A percentile compares a stretch with the other conserved stretches of the same genome.
phyloP scores from a whole-genome alignment of 192 early-diverging fungal species.

The Glomus cerebriforme region DNA sequence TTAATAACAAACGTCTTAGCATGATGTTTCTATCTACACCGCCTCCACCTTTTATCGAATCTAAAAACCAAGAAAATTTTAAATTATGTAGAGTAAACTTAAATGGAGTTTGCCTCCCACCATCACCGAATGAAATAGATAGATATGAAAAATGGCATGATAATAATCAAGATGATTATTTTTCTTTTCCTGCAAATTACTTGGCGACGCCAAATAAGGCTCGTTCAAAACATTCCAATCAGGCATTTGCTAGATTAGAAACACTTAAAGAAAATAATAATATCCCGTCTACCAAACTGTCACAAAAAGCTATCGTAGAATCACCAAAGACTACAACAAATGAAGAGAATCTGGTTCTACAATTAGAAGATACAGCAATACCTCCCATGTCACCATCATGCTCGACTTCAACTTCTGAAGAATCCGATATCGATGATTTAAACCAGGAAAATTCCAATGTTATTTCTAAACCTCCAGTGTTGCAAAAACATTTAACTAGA shows the following conservation, averaged over 20 bases:
- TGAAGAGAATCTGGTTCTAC: neutral
- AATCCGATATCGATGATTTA: conserved; percentile 1
- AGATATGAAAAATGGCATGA: neutral
- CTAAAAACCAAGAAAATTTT: neutral
- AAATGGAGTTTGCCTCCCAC: neutral
- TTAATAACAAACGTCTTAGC: neutral
- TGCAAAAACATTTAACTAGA: neutral
- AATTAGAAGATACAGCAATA: neutral
- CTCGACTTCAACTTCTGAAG: neutral
- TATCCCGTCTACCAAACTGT: neutral
- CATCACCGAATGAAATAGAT: neutral
- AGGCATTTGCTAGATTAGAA: neutral
- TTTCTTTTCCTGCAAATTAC: neutral
- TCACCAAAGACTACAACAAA: neutral
- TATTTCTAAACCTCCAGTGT: neutral
- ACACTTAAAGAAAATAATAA: neutral
- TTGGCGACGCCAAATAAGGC: neutral
- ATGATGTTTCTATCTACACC: neutral
- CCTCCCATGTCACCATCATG: neutral
- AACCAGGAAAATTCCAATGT: neutral
- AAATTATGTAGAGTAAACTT: neutral
- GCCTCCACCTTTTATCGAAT: neutral
- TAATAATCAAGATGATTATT: neutral
- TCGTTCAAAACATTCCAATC: neutral
- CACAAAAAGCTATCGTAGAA: neutral